These are phyloP conservation scores for Corylus americana DNA, from an alignment of 306 rosid species.

Conservation along the genomic window DNA sequence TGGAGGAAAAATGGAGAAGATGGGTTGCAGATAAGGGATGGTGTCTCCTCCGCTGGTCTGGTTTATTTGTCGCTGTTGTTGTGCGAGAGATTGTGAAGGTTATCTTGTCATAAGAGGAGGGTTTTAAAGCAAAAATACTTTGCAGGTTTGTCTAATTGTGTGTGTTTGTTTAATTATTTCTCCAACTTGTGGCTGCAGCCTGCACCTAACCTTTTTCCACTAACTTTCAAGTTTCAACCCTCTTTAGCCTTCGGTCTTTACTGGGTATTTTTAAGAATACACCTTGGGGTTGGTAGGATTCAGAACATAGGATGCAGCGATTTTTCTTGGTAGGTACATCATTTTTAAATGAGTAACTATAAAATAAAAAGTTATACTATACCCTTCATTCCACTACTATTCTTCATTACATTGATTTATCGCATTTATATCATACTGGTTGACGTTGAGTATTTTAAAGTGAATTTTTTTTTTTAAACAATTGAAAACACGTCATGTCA, in stretches of 20 bases:
- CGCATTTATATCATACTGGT: no score
- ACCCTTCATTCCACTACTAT: no score
- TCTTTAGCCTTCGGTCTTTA: neutral
- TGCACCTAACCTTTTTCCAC: conserved; percentile 21
- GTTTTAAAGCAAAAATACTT: neutral
- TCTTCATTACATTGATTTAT: no score
- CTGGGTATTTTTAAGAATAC: neutral
- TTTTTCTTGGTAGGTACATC: neutral
- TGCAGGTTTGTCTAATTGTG: neutral
- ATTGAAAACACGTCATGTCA: no score
- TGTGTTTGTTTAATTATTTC: no score
- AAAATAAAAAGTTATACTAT: no score
- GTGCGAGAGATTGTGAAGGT: neutral
- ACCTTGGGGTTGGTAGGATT: neutral
- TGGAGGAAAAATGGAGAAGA: neutral
- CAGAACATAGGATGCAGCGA: neutral
- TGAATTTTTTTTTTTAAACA: no score
- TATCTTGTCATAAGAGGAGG: neutral
- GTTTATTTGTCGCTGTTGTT: neutral
- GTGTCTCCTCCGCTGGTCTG: neutral
- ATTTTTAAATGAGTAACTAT: no score
- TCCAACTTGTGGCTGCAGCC: neutral
- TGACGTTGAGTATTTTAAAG: no score
- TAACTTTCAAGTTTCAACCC: conserved; percentile 15
- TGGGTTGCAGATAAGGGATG: conserved; percentile 25